Evolutionary conservation across 2,329 filamentous ascomycete genomes (phyloP), one percentile per base, ranked within the genome.

Genomic region (Didymella lethalis): DNA sequence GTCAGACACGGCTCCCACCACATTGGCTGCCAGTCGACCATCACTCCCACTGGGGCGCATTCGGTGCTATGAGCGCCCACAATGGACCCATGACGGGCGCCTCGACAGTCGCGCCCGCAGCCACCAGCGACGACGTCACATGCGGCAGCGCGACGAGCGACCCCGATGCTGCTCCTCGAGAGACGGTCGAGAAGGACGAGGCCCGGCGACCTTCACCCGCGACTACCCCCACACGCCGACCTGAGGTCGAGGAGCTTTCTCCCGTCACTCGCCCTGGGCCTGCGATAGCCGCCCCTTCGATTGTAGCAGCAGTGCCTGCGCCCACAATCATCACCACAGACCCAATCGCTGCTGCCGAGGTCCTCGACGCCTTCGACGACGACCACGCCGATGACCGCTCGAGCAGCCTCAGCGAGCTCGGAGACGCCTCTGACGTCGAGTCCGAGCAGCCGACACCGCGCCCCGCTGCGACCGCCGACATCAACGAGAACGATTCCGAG

Each of bases 381-480:
- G 68, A 72, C 70, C 91, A 90, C 75, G 88, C 88, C 75, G 75
- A 77, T 56, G 72, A 75, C 59, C 61, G 90, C 52, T 97, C 93
- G 38, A 98, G 94, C 78, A 95, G 93, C 71, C 84, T 98, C 68
- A 97, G 92, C 80, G 94, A 97, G 70, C 91, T 96, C 56, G 93
- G 93, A 72, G 75, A 96, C 70, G 88, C 91, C 62, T 89, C 91
- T 50, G 87, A 90, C 63, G 89, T 85, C 29, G 71, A 75, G 32
- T 77, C 74, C 18, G 75, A 75, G 55, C 74, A 75, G 50, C 65
- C 68, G 20, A 75, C 72, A n/a, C 72, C 72, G 36, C 66, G 68
- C 16, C 53, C 63, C 25, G 48, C 57, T 26, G 65, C 65, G 44
- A 49, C 57, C 36, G 44, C 45, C 1, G 68, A 76, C 48, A 48